A percentile compares a stretch with the other conserved stretches of the same genome.
Conservation (phyloP, 352 stramenopile species). For the Phytophthora pluvialis region DNA sequence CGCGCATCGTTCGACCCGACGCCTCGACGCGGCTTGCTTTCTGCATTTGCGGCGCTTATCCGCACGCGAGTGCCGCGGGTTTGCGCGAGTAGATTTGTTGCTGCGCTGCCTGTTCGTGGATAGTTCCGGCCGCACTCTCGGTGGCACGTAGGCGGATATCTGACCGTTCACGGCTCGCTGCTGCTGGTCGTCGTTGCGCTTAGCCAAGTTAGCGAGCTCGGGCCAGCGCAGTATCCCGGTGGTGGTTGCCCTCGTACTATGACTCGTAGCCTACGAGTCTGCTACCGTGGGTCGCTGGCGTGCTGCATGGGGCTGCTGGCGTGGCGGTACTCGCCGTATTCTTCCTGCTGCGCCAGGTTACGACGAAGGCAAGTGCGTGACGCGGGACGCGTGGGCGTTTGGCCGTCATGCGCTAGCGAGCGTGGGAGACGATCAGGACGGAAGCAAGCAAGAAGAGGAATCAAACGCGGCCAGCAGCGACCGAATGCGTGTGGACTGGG, state of each 20-base stretch:
- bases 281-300: constrained; percentile 3
- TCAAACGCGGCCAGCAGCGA: neutral
- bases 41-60: constrained; percentile 23
- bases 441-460: too few species aligned
- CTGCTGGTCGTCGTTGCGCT: constrained; percentile 9
- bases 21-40: constrained; percentile 11
- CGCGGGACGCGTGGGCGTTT: neutral
- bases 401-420: neutral
- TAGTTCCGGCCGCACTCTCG: constrained; percentile 18
- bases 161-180: constrained; percentile 19
- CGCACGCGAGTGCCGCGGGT: constrained; percentile 24
- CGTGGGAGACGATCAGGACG: too few species aligned
- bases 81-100: constrained; percentile 29
- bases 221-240: neutral
- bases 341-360: neutral
- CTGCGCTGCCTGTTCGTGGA: constrained; percentile 32
- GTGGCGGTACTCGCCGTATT: constrained; percentile 21
- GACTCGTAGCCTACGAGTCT: neutral
- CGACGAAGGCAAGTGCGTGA: constrained; percentile 34
- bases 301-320: constrained; percentile 10
- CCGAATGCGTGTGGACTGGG: neutral
- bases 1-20: constrained; percentile 17
- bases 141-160: constrained; percentile 19
- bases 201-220: neutral
- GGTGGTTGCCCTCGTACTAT: neutral